phyloP scores from a whole-genome alignment of 2,329 filamentous ascomycete species.

The Penicillium brasilianum region DNA sequence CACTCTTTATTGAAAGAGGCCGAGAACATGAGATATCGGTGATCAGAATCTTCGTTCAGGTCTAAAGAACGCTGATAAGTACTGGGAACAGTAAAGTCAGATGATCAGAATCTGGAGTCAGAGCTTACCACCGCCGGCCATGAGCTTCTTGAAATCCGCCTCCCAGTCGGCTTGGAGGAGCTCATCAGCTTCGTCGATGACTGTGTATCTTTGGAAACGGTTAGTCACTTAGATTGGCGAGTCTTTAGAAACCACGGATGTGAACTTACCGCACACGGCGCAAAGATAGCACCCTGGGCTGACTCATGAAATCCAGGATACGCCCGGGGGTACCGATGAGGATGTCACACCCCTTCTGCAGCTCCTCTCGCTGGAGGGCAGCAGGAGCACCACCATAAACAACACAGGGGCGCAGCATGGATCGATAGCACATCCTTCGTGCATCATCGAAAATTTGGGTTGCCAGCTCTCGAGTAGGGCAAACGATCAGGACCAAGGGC shows the following conservation, averaged over 20 bases:
- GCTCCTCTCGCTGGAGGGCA: slow-evolving; percentile 71
- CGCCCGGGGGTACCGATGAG: slow-evolving; percentile 88
- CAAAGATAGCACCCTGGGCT: slow-evolving; percentile 70
- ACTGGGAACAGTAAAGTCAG: not conserved
- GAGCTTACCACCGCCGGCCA: slow-evolving; percentile 76
- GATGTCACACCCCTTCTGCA: slow-evolving; percentile 85
- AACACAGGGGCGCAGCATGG: slow-evolving; percentile 90
- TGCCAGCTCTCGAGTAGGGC: slow-evolving; percentile 85
- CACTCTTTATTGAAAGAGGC: slow-evolving; percentile 87
- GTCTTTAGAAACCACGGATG: not conserved
- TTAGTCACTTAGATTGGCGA: slow-evolving; percentile 5
- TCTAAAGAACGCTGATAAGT: slow-evolving; percentile 49
- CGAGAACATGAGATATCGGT: slow-evolving; percentile 81
- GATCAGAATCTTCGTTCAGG: slow-evolving; percentile 75
- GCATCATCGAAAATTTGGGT: slow-evolving; percentile 96
- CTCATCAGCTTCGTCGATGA: slow-evolving; percentile 96
- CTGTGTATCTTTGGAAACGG: slow-evolving; percentile 56
- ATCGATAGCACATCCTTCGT: slow-evolving; percentile 89
- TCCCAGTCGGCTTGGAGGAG: slow-evolving; percentile 82
- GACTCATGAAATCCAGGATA: slow-evolving; percentile 80
- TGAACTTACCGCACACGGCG: slow-evolving; percentile 70
- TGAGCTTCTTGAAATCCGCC: slow-evolving; percentile 73
- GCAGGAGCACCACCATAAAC: slow-evolving; percentile 82
- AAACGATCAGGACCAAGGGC: slow-evolving; percentile 83
- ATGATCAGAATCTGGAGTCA: no score